A percentile compares a stretch with the other conserved stretches of the same genome.
These are phyloP conservation scores for Alternaria panax DNA, from an alignment of 2,329 filamentous ascomycete species.

Conservation along the genomic window DNA sequence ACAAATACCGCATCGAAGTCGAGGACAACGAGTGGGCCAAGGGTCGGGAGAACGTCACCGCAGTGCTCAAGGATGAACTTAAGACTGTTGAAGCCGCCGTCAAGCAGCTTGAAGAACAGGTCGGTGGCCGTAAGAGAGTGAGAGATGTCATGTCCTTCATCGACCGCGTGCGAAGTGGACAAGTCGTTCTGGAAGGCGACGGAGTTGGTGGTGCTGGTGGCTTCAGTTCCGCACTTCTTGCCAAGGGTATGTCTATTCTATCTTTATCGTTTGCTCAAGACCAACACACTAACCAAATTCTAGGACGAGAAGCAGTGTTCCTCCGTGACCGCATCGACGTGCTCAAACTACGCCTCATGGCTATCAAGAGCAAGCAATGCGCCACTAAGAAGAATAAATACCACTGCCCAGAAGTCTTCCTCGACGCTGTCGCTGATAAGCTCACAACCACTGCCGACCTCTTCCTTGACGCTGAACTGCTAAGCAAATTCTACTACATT, in stretches of 20 bases:
- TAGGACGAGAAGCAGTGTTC: slow-evolving; percentile 92
- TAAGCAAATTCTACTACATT: slow-evolving; percentile 97
- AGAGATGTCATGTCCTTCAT: slow-evolving; percentile 91
- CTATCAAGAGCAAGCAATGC: slow-evolving; percentile 91
- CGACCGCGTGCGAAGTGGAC: slow-evolving; percentile 86
- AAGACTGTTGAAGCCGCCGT: slow-evolving; percentile 81
- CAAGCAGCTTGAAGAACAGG: slow-evolving; percentile 74
- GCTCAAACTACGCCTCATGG: slow-evolving; percentile 86
- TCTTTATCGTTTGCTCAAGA: not conserved
- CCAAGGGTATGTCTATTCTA: slow-evolving; percentile 68
- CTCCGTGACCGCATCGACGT: slow-evolving; percentile 90
- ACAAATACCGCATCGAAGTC: slow-evolving; percentile 97
- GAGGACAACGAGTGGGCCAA: slow-evolving; percentile 88
- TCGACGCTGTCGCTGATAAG: slow-evolving; percentile 96
- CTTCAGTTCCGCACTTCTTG: slow-evolving; percentile 86
- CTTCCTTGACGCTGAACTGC: slow-evolving; percentile 94
- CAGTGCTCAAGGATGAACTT: slow-evolving; percentile 85
- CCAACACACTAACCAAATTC: slow-evolving; percentile 12
- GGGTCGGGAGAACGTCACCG: slow-evolving; percentile 81
- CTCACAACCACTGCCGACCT: slow-evolving; percentile 93
- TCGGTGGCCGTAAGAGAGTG: slow-evolving; percentile 84
- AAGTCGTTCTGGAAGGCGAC: slow-evolving; percentile 84
- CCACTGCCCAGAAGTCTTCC: slow-evolving; percentile 94
- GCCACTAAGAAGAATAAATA: slow-evolving; percentile 87
- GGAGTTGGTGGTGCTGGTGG: slow-evolving; percentile 86